Percentiles rank a stretch among this genome's conserved stretches.
These are phyloP conservation scores for Nymphaea thermarum DNA, from an alignment of 164 flowering plant species.

Conservation along the genomic window DNA sequence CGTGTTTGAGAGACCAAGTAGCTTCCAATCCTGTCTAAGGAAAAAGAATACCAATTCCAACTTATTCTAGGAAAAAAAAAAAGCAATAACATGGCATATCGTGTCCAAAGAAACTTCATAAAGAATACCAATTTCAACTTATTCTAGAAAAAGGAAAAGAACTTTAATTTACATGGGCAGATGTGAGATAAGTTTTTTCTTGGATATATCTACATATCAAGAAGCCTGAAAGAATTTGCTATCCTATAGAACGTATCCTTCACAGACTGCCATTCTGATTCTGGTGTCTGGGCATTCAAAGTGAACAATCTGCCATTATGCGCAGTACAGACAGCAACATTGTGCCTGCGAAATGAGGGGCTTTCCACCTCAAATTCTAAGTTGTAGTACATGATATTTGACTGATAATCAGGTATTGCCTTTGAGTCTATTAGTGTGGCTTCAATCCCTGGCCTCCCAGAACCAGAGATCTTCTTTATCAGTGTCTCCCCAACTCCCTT, in stretches of 20 bases:
- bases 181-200: neutral
- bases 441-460: conserved; percentile 35
- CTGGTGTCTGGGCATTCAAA: conserved; percentile 83
- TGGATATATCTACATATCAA: neutral
- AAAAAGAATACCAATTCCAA: too few relatives aligned
- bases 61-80: too few relatives aligned
- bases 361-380: conserved; percentile 81
- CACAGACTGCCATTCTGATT: conserved; percentile 54
- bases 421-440: conserved; percentile 47
- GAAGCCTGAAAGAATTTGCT: conserved; percentile 53
- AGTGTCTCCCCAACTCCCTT: conserved; percentile 80
- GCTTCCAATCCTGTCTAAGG: too few relatives aligned
- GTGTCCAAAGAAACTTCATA: too few relatives aligned
- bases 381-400: conserved; percentile 50
- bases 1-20: too few relatives aligned
- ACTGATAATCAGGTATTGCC: conserved; percentile 36
- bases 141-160: neutral
- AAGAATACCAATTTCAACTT: too few relatives aligned
- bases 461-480: conserved; percentile 40
- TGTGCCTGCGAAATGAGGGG: conserved; percentile 63
- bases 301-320: conserved; percentile 47
- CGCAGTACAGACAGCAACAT: conserved; percentile 69
- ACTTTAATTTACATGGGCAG: neutral
- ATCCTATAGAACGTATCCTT: conserved; percentile 38
- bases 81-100: too few relatives aligned